Conservation (phyloP, 2,329 filamentous ascomycete species). For the Emmonsiellopsis sp. region DNA sequence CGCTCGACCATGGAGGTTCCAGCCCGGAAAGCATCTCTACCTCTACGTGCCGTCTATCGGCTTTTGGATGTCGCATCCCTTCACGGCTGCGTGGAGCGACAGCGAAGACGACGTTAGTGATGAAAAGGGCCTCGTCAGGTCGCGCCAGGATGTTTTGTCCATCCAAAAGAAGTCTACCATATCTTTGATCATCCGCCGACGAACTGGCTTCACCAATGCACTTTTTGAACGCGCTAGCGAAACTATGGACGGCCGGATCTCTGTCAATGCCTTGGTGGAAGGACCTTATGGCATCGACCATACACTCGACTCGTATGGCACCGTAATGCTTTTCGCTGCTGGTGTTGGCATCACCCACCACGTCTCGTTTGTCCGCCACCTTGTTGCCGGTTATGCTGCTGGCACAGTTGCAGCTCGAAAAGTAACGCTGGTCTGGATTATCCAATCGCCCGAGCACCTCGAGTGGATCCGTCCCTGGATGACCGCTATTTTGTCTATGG, state of each 20-base stretch:
- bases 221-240: slow-evolving; percentile 62
- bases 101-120: slow-evolving; percentile 39
- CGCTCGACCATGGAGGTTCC: slow-evolving; percentile 56
- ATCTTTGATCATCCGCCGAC: slow-evolving; percentile 77
- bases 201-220: slow-evolving; percentile 78
- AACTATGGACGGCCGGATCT: slow-evolving; percentile 46
- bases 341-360: slow-evolving; percentile 95
- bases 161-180: slow-evolving; percentile 44
- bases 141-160: slow-evolving; percentile 43
- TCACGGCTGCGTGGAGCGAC: slow-evolving; percentile 68
- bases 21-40: slow-evolving; percentile 66
- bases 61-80: slow-evolving; percentile 67
- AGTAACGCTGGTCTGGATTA: slow-evolving; percentile 82
- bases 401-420: slow-evolving; percentile 71
- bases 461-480: slow-evolving; percentile 91
- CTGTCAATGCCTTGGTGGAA: slow-evolving; percentile 67
- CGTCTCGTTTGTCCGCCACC: slow-evolving; percentile 73
- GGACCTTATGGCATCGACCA: slow-evolving; percentile 83
- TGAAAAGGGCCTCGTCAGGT: slow-evolving; percentile 37
- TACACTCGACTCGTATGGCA: slow-evolving; percentile 83
- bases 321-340: slow-evolving; percentile 80
- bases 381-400: slow-evolving; percentile 59
- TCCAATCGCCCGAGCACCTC: slow-evolving; percentile 78
- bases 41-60: slow-evolving; percentile 59
- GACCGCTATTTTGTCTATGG: slow-evolving; percentile 67